Percentiles rank a stretch among this genome's conserved stretches.
phyloP scores from a whole-genome alignment of 2,329 filamentous ascomycete species.

The Nemania sp. region DNA sequence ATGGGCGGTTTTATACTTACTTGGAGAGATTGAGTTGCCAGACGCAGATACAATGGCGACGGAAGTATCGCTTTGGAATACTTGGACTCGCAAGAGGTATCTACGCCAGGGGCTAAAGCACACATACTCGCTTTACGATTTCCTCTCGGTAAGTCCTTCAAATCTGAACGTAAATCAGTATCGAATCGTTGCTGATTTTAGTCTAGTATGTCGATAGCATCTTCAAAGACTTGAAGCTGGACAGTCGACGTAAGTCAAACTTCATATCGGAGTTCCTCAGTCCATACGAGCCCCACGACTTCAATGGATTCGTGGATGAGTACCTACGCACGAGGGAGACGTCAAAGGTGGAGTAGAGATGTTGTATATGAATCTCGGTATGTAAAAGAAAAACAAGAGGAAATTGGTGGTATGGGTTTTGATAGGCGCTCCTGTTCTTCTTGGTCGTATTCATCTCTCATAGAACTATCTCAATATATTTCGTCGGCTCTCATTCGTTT shows the following conservation, averaged over 20 bases:
- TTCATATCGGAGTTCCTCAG: conserved; percentile 37
- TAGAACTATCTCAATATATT: too few relatives aligned
- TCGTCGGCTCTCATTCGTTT: too few relatives aligned
- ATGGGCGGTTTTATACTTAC: conserved; percentile 40
- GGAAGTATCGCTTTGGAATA: conserved; percentile 41
- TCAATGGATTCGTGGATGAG: conserved; percentile 39
- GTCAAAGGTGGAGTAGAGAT: conserved; percentile 1
- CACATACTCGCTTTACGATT: conserved; percentile 41
- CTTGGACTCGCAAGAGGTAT: conserved; percentile 42
- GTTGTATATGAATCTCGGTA: not conserved
- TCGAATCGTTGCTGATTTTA: not conserved
- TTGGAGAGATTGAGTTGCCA: conserved; percentile 39
- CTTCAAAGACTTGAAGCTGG: conserved; percentile 38
- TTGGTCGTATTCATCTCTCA: too few relatives aligned
- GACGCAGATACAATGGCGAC: conserved; percentile 35
- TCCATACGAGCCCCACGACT: conserved; percentile 38
- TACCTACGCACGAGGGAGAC: conserved; percentile 29
- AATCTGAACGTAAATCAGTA: not conserved
- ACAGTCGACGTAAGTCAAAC: conserved; percentile 39
- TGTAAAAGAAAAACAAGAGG: not conserved
- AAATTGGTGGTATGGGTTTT: not conserved
- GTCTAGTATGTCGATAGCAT: conserved; percentile 40
- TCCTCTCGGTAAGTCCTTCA: conserved; percentile 35
- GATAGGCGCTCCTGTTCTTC: too few relatives aligned
- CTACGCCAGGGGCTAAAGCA: conserved; percentile 38